Conservation (phyloP, 306 rosid species). For the Astragalus glycyphyllos region DNA sequence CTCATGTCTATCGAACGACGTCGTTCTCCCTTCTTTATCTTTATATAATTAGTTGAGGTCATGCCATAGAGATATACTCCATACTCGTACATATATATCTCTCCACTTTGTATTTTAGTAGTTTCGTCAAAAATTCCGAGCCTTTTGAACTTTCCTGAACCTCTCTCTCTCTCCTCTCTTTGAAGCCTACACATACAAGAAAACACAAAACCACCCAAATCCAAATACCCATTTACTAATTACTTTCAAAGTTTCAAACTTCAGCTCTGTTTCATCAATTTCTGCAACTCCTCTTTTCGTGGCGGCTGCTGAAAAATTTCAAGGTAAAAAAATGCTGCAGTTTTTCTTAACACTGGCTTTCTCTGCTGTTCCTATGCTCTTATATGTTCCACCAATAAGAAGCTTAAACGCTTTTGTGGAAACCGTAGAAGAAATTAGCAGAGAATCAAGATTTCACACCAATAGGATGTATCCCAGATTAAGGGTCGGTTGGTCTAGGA, state of each 20-base stretch:
- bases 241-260: conserved; percentile 4
- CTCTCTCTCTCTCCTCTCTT: too few relatives aligned
- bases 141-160: too few relatives aligned
- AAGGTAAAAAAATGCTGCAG: conserved; percentile 40
- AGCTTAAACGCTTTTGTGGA: conserved; percentile 70
- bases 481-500: conserved; percentile 58
- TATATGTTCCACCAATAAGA: conserved; percentile 79
- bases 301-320: not conserved
- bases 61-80: too few relatives aligned
- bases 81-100: too few relatives aligned
- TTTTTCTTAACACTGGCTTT: conserved; percentile 71
- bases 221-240: conserved; percentile 12
- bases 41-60: too few relatives aligned
- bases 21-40: too few relatives aligned
- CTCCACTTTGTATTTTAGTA: too few relatives aligned
- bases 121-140: too few relatives aligned
- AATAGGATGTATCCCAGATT: conserved; percentile 57
- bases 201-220: not conserved
- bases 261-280: not conserved
- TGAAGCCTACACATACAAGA: not conserved
- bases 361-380: conserved; percentile 71
- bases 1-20: too few relatives aligned
- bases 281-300: not conserved
- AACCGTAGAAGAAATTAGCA: conserved; percentile 59
- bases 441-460: conserved; percentile 56